Evolutionary conservation across 1,284 basidiomycete species (phyloP).

Genomic region (Ganoderma leucocontextum): DNA sequence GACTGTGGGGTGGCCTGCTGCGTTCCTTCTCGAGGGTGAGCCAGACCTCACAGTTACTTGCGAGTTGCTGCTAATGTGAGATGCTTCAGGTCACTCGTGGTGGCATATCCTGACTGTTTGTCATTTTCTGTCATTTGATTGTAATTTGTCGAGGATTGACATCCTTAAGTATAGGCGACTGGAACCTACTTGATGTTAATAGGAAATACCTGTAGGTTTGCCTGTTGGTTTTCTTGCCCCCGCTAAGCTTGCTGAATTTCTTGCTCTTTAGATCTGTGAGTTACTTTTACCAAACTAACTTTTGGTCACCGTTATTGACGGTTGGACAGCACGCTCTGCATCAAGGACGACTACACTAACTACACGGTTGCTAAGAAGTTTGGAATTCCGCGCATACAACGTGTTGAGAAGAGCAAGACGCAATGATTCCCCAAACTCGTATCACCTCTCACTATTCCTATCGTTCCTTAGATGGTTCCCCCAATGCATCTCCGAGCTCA

Average conservation of each 20-base stretch:
- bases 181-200: constrained; percentile 70
- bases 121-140: not conserved
- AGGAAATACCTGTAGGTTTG: constrained; percentile 64
- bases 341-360: constrained; percentile 64
- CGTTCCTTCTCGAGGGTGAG: constrained; percentile 70
- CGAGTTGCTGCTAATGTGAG: constrained; percentile 3
- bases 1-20: constrained; percentile 64
- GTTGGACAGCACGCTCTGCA: constrained; percentile 57
- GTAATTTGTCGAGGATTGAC: not conserved
- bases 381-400: constrained; percentile 52
- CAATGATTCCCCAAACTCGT: constrained; percentile 17
- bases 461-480: not conserved
- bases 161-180: constrained; percentile 51
- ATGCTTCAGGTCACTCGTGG: constrained; percentile 67
- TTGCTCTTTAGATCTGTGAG: constrained; percentile 55
- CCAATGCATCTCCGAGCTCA: not conserved
- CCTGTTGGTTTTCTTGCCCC: not conserved
- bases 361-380: constrained; percentile 50
- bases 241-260: constrained; percentile 10
- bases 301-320: not conserved
- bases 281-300: not conserved
- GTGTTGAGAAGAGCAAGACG: constrained; percentile 35
- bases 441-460: not conserved
- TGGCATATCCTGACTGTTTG: constrained; percentile 75
- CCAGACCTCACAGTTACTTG: not conserved